Base-by-base conservation (phyloP, 2,329 filamentous ascomycete species). In the Fusarium napiforme region DNA sequence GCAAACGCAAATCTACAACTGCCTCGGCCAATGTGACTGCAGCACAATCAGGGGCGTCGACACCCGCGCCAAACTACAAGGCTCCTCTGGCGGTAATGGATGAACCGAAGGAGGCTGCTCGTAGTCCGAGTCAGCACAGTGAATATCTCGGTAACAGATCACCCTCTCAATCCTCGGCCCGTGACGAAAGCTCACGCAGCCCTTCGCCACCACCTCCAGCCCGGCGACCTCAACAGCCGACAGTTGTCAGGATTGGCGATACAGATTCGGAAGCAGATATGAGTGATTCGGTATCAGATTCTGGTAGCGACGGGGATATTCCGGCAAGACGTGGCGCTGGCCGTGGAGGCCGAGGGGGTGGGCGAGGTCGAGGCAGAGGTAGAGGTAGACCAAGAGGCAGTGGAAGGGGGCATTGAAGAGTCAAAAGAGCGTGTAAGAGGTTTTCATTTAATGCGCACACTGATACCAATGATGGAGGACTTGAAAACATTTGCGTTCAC, bases 1-100 rank as follows among this genome's bases (percentile, higher is more conserved):
- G 82, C 28, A 79, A 80, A 62, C 81, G 82, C 19, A 84, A 79
- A 65, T 60, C 72, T 11, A 69, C 46, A 19, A 53, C 37, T 18
- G 42, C 37, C 12, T 55, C 64, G n/a, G 49, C 58, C 12, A 61
- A 47, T 43, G 61, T 61, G 42, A 57, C 57, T 37, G 53, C 61
- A 12, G 55, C 65, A 18, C 45, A 66, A 12, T 63, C 67, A 40
- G 46, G 12, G 12, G 59, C 64, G 15, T 59, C 69, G 36, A 57
- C 56, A 7, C 56, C 55, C 32, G 28, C 43, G 6, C 43, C 52
- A 21, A 47, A 39, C 15, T 28, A 15, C 16, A 47, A 52, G 18
- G 52, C 64, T 36, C n/a, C 60, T 34, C 42, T 40, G 4, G 50
- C 52, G 21, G 30, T 49, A n/a, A 42, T 36, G 15, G 52, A 53